These are phyloP conservation scores for Linum tenue DNA, from an alignment of 345 rosid species.

Conservation along the genomic window DNA sequence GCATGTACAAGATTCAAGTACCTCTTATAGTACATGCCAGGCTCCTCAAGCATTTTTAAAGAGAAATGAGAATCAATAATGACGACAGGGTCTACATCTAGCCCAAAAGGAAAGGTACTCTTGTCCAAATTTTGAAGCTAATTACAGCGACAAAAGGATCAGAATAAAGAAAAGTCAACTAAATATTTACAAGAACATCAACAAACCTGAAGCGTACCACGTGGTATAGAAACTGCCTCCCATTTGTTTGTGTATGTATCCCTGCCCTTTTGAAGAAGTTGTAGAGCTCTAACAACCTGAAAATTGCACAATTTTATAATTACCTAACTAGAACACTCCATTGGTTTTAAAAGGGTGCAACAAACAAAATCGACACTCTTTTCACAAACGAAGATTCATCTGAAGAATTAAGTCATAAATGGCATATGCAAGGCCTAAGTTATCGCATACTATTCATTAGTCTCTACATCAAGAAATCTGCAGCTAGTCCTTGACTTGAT, in stretches of 20 bases:
- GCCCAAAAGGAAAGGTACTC: background rate
- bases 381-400: too few relatives aligned
- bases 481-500: too few relatives aligned
- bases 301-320: constrained; percentile 7
- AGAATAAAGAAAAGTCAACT: background rate
- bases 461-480: background rate
- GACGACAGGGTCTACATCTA: background rate
- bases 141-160: background rate
- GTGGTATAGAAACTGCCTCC: constrained; percentile 67
- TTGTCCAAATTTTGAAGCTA: background rate
- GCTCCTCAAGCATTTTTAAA: background rate
- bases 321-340: constrained; percentile 9
- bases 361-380: background rate
- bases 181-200: constrained; percentile 7
- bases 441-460: background rate
- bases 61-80: background rate
- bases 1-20: too few relatives aligned
- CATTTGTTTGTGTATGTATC: constrained; percentile 42
- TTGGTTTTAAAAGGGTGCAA: background rate
- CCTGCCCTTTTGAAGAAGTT: constrained; percentile 48
- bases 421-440: too few relatives aligned
- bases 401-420: too few relatives aligned
- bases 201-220: constrained; percentile 98
- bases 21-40: background rate
- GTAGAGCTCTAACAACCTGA: constrained; percentile 85